Percentiles rank a stretch among this genome's conserved stretches.
Conservation (phyloP, 768 basidiomycete species). For the Serendipita vermifera region DNA sequence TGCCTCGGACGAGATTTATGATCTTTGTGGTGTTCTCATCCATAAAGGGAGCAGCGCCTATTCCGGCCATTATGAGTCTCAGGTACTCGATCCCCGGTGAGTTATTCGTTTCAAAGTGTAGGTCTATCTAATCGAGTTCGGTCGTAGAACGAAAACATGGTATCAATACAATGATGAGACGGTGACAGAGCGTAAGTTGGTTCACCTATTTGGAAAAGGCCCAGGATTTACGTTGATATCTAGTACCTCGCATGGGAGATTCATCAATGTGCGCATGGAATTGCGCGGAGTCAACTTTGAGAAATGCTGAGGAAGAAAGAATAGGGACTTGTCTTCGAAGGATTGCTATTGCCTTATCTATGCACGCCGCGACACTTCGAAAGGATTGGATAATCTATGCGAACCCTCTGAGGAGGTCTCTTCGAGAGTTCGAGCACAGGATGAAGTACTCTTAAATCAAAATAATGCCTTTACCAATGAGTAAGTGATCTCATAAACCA, state of each 20-base stretch:
- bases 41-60: slow-evolving; percentile 92
- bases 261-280: slow-evolving; percentile 30
- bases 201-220: background rate
- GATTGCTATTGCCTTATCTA: slow-evolving; percentile 97
- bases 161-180: slow-evolving; percentile 87
- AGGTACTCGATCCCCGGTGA: slow-evolving; percentile 61
- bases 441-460: slow-evolving; percentile 40
- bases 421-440: slow-evolving; percentile 40
- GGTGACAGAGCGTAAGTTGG: slow-evolving; percentile 48
- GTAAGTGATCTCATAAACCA: slow-evolving; percentile 27
- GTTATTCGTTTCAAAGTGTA: slow-evolving; percentile 20
- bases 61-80: slow-evolving; percentile 80
- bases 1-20: slow-evolving; percentile 39
- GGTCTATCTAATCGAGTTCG: slow-evolving; percentile 2
- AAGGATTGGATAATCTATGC: slow-evolving; percentile 17
- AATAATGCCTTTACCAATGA: slow-evolving; percentile 37
- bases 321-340: slow-evolving; percentile 53
- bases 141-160: slow-evolving; percentile 54
- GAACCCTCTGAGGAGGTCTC: slow-evolving; percentile 44
- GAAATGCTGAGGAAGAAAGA: slow-evolving; percentile 37
- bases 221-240: slow-evolving; percentile 14
- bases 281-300: slow-evolving; percentile 26
- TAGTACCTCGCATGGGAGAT: slow-evolving; percentile 23
- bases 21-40: slow-evolving; percentile 69
- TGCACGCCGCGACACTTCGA: slow-evolving; percentile 31